Evolutionary conservation across 1,139 yeast species (phyloP).

Genomic region (Yamadazyma dendronema): DNA sequence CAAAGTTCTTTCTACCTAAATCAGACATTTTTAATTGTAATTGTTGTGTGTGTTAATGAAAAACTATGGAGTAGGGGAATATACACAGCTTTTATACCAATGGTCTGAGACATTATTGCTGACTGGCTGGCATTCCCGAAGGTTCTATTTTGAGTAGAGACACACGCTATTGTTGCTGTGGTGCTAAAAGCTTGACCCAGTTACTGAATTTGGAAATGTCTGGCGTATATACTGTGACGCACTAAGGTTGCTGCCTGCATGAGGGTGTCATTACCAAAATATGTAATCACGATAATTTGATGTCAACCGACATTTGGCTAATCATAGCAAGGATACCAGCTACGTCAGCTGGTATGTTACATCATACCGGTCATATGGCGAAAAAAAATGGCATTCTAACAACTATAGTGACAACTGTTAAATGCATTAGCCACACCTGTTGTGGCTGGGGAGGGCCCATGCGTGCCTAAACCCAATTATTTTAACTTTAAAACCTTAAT

Average conservation of each 20-base stretch:
- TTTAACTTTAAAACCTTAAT: too few species aligned
- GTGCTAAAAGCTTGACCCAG: not conserved
- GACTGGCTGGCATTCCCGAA: not conserved
- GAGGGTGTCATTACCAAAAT: not conserved
- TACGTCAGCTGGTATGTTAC: not conserved
- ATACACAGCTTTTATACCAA: slow-evolving; percentile 2
- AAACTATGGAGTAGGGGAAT: not conserved
- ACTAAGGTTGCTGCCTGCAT: slow-evolving; percentile 5
- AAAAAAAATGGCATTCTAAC: not conserved
- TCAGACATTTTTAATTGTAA: slow-evolving; percentile 67
- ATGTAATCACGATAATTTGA: not conserved
- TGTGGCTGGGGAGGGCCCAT: too few species aligned
- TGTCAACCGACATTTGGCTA: not conserved
- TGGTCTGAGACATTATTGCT: slow-evolving; percentile 1
- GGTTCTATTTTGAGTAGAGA: not conserved
- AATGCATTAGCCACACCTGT: too few species aligned
- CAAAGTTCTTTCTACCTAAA: slow-evolving; percentile 72
- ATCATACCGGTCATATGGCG: not conserved
- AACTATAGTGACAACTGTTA: too few species aligned
- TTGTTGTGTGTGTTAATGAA: not conserved
- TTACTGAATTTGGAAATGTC: not conserved
- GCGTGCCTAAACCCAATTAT: too few species aligned
- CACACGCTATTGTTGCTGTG: not conserved
- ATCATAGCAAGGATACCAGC: not conserved
- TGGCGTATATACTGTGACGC: slow-evolving; percentile 1